These are phyloP conservation scores for Trichoderma harzianum DNA, from an alignment of 2,329 filamentous ascomycete genomes.

Conservation along the genomic window DNA sequence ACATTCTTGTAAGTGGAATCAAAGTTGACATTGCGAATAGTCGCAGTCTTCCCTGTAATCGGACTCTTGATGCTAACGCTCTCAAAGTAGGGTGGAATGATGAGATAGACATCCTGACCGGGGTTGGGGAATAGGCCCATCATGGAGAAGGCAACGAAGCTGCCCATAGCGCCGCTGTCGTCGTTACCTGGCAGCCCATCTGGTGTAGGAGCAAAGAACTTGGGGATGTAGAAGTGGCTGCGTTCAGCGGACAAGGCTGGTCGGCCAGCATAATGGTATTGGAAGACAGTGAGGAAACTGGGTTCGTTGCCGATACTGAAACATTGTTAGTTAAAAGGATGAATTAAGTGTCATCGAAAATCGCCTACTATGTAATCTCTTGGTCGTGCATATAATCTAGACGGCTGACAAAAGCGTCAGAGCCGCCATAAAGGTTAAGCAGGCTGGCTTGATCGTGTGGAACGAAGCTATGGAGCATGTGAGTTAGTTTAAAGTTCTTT, in stretches of 20 bases:
- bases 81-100: constrained; percentile 65
- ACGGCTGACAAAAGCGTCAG: constrained; percentile 52
- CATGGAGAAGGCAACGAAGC: constrained; percentile 64
- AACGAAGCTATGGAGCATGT: constrained; percentile 39
- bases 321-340: neutral
- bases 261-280: constrained; percentile 67
- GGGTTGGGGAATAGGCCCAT: constrained; percentile 68
- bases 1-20: constrained; percentile 56
- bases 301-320: constrained; percentile 64
- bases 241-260: constrained; percentile 54
- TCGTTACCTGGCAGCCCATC: constrained; percentile 67
- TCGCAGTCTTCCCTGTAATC: constrained; percentile 58
- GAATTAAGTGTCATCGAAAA: neutral
- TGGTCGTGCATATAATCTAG: constrained; percentile 63
- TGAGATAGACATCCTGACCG: constrained; percentile 68
- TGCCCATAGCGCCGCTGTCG: constrained; percentile 68
- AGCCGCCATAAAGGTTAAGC: constrained; percentile 58
- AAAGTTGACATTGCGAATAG: constrained; percentile 59
- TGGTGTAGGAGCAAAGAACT: constrained; percentile 56
- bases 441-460: constrained; percentile 53
- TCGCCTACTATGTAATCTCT: constrained; percentile 39
- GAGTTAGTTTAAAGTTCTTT: neutral
- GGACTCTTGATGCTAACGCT: constrained; percentile 55
- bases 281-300: constrained; percentile 61
- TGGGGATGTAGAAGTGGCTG: constrained; percentile 63